A percentile compares a stretch with the other conserved stretches of the same genome.
These are phyloP conservation scores for Acanthamoeba royreba DNA, from an alignment of 208 protist genomes.

Conservation along the genomic window DNA sequence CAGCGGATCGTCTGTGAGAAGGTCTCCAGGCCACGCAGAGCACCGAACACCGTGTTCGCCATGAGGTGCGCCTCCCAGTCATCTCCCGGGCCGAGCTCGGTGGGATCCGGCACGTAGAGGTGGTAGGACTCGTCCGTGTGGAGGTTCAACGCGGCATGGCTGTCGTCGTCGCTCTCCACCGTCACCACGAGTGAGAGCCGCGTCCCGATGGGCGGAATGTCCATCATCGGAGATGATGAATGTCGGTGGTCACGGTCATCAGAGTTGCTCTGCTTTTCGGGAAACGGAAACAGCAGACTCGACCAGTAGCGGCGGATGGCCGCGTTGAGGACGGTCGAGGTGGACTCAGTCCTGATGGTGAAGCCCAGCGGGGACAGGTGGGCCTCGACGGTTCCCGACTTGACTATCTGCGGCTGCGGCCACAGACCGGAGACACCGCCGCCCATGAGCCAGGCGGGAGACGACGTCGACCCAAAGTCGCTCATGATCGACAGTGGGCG, in stretches of 20 bases:
- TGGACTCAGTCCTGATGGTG: neutral
- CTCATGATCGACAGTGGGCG: neutral
- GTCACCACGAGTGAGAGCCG: neutral
- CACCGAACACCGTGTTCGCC: neutral
- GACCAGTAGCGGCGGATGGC: neutral
- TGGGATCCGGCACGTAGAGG: neutral
- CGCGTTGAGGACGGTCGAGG: neutral
- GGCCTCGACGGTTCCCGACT: neutral
- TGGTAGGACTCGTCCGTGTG: neutral
- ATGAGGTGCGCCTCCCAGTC: neutral
- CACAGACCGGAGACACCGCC: neutral
- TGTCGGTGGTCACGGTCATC: too few species aligned
- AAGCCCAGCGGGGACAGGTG: neutral
- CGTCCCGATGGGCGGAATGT: neutral
- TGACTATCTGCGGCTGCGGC: neutral
- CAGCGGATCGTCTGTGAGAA: conserved; percentile 2
- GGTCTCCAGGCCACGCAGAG: conserved; percentile 10
- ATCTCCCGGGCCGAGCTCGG: neutral
- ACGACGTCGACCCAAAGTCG: neutral
- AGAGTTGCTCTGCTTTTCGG: neutral
- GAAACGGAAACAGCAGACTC: neutral
- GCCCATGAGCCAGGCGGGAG: neutral
- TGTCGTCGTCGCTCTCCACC: neutral
- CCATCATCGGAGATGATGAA: too few species aligned
- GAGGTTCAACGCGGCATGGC: neutral